Percentiles rank a stretch among this genome's conserved stretches.
phyloP scores from a whole-genome alignment of 2,329 filamentous ascomycete species.

The Neurospora sp. region DNA sequence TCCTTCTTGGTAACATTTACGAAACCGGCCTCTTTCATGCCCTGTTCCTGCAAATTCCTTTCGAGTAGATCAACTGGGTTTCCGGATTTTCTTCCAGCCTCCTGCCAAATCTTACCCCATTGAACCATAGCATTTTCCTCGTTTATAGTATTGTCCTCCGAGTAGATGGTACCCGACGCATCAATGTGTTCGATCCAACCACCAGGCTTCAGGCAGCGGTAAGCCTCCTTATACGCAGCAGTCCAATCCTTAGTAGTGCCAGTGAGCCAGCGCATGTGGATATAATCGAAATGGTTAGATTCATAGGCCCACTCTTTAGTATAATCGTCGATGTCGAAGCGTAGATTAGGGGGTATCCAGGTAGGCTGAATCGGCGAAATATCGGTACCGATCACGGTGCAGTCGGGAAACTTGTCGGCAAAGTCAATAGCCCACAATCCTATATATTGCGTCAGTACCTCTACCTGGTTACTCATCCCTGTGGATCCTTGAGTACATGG shows the following conservation, averaged over 20 bases:
- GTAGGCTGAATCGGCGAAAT: slow-evolving; percentile 46
- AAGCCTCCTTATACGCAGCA: slow-evolving; percentile 37
- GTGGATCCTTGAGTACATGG: too few relatives aligned
- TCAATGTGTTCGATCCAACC: slow-evolving; percentile 24
- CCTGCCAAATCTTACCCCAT: slow-evolving; percentile 10
- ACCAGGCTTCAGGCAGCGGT: slow-evolving; percentile 40
- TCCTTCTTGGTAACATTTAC: slow-evolving; percentile 7
- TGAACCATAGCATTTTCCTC: slow-evolving; percentile 11
- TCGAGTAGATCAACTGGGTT: background rate
- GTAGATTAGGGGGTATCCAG: slow-evolving; percentile 43
- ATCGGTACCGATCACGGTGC: slow-evolving; percentile 41
- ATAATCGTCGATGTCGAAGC: slow-evolving; percentile 48
- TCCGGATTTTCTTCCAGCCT: slow-evolving; percentile 1
- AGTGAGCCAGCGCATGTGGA: slow-evolving; percentile 44
- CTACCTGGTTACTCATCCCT: too few relatives aligned
- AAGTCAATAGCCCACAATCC: slow-evolving; percentile 8
- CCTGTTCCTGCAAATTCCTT: background rate
- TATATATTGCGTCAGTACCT: background rate
- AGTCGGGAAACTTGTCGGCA: slow-evolving; percentile 31
- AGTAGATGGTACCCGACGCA: slow-evolving; percentile 10
- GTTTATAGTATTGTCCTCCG: slow-evolving; percentile 16
- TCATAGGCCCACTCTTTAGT: slow-evolving; percentile 35
- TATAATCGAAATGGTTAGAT: slow-evolving; percentile 41
- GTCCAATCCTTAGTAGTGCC: slow-evolving; percentile 44
- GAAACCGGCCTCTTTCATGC: slow-evolving; percentile 7